Conservation (phyloP, 345 rosid species). For the Brassica nigra region DNA sequence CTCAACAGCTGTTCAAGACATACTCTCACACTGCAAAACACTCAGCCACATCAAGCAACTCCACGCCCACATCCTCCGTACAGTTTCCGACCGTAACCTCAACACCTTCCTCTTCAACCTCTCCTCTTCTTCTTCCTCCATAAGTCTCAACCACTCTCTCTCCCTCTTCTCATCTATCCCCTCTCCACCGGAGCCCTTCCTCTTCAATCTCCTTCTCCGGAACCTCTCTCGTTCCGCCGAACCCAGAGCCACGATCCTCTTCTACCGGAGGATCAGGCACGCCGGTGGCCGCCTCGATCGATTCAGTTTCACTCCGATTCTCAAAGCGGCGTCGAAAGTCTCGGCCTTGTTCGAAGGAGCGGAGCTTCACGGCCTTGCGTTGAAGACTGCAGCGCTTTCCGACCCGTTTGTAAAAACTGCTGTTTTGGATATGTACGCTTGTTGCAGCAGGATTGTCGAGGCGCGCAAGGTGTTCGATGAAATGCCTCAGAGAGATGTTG, state of each 20-base stretch:
- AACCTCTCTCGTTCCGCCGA: slow-evolving; percentile 41
- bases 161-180: slow-evolving; percentile 48
- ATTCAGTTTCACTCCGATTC: slow-evolving; percentile 52
- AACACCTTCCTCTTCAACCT: slow-evolving; percentile 42
- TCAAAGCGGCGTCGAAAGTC: slow-evolving; percentile 49
- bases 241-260: slow-evolving; percentile 38
- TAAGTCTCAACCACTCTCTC: slow-evolving; percentile 48
- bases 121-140: slow-evolving; percentile 41
- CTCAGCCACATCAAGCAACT: slow-evolving; percentile 48
- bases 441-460: slow-evolving; percentile 41
- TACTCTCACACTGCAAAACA: slow-evolving; percentile 44
- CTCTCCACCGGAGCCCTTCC: slow-evolving; percentile 17
- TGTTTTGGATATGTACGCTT: slow-evolving; percentile 46
- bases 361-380: slow-evolving; percentile 58
- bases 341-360: slow-evolving; percentile 53
- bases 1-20: slow-evolving; percentile 6
- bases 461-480: slow-evolving; percentile 62
- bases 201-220: slow-evolving; percentile 52
- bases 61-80: slow-evolving; percentile 55
- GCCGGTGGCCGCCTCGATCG: slow-evolving; percentile 44
- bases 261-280: slow-evolving; percentile 43
- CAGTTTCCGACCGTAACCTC: slow-evolving; percentile 27
- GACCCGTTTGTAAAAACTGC: slow-evolving; percentile 66
- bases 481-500: slow-evolving; percentile 56
- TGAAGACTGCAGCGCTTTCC: slow-evolving; percentile 48